Base-by-base conservation (phyloP, 2,329 filamentous ascomycete genomes). In the Pseudocercospora vitis region DNA sequence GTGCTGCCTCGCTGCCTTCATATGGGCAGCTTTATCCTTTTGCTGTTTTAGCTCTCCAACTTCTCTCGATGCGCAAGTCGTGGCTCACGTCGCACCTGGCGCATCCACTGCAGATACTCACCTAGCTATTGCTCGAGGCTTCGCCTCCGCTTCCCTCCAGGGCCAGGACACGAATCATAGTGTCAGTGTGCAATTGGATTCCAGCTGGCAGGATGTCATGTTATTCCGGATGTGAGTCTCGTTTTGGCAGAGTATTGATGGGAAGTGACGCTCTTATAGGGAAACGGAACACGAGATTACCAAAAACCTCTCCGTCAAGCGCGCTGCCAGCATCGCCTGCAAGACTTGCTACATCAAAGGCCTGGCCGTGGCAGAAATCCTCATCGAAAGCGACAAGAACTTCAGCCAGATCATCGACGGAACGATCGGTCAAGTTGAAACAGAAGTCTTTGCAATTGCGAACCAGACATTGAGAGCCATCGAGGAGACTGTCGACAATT, bases 261-360 rank as follows among this genome's bases (percentile, higher is more conserved):
- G 3, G 18, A 14, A 14, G 14, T 39, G 9, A 39, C 35, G 7
- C 12, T 4, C 12, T 6, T 16, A 4, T 9, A 39, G 35, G 8
- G 3, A 11, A 7, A 11, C 18, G 11, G 35, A 11, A 5, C 11
- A 14, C 11, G 9, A 39, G 12, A 18, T n/a, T 8, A 9, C 6
- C 14, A 9, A 19, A 16, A 19, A 39, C 8, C 2, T 39, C 1
- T 6, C 16, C 11, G 19, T n/a, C 3, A 19, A 39, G 7, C 14
- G 14, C 11, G 16, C n/a, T 39, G 8, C 21, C 5, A 29, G 35
- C 3, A 23, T 50, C 21, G 12, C 35, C 14, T 50, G 47, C 47
- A 50, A 33, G 12, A 50, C 31, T 4, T 50, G 47, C 21, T 50
- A 39, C 24, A 33, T 50, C 47, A 50, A 50, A 50, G 47, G 47